These are phyloP conservation scores for Lolium multiflorum DNA, from an alignment of 176 grass and related monocot genomes.

Conservation along the genomic window DNA sequence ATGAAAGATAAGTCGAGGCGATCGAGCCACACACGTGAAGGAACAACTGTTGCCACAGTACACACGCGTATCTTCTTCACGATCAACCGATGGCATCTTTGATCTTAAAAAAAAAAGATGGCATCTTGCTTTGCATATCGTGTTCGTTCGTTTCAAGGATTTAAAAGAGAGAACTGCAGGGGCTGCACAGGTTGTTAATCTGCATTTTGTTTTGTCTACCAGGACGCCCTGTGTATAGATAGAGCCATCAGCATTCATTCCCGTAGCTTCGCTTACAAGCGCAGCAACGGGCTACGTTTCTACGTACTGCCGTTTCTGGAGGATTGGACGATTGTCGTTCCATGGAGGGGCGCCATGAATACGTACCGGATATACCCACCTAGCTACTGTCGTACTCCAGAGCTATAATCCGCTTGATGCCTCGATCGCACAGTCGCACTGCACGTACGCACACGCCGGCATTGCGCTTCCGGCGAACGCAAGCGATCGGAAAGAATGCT, in stretches of 20 bases:
- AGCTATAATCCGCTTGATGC: neutral
- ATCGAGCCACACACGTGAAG: conserved; percentile 19
- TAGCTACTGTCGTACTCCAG: neutral
- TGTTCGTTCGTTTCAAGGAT: neutral
- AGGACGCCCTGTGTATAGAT: neutral
- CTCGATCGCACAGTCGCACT: neutral
- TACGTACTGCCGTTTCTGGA: conserved; percentile 47
- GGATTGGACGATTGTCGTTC: conserved; percentile 32
- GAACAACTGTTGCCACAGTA: neutral
- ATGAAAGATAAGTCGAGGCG: neutral
- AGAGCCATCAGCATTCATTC: conserved; percentile 54
- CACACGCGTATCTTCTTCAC: neutral
- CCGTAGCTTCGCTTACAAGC: conserved; percentile 58
- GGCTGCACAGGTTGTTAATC: neutral
- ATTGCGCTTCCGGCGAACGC: conserved; percentile 33
- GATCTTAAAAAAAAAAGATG: too few species aligned
- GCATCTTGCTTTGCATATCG: neutral
- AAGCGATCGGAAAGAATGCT: neutral
- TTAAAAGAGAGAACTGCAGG: too few species aligned
- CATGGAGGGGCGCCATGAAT: conserved; percentile 30
- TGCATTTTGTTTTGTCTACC: neutral
- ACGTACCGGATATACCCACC: conserved; percentile 33
- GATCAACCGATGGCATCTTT: neutral
- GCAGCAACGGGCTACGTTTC: conserved; percentile 56
- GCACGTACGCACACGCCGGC: neutral